A percentile compares a stretch with the other conserved stretches of the same genome.
Evolutionary conservation across 176 grass and related monocot genomes (phyloP).

Genomic region (Cocos nucifera): DNA sequence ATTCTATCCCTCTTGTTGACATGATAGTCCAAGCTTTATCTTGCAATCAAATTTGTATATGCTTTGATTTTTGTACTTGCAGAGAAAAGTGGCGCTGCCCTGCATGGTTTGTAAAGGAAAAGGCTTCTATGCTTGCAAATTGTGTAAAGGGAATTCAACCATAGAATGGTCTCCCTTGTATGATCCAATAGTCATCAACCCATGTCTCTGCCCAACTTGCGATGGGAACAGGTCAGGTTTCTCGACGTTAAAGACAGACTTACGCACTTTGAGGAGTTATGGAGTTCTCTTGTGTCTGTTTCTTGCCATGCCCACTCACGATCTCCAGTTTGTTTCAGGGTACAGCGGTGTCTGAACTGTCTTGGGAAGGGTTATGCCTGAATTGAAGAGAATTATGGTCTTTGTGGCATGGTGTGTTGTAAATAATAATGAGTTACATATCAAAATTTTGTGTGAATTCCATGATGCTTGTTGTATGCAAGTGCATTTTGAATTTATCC

Average conservation of each 20-base stretch:
- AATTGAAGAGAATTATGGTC: not conserved
- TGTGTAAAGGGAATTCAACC: conserved; percentile 57
- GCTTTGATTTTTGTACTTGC: not conserved
- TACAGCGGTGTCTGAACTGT: conserved; percentile 85
- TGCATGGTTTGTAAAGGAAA: conserved; percentile 69
- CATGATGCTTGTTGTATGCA: too few species aligned
- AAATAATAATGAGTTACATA: too few species aligned
- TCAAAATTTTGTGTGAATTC: too few species aligned
- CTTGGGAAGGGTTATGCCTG: conserved; percentile 63
- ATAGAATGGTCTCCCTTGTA: conserved; percentile 82
- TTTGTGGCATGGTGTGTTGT: too few species aligned
- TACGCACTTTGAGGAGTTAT: not conserved
- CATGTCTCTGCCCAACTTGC: conserved; percentile 90
- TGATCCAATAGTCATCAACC: conserved; percentile 78
- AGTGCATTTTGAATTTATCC: too few species aligned
- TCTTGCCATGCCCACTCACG: not conserved
- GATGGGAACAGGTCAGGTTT: conserved; percentile 56
- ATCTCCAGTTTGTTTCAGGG: conserved; percentile 22
- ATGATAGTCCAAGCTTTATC: not conserved
- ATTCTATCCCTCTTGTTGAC: not conserved
- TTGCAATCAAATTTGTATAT: not conserved
- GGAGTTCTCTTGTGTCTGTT: not conserved
- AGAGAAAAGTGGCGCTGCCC: conserved; percentile 62
- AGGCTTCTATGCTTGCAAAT: conserved; percentile 73
- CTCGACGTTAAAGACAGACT: conserved; percentile 2